A percentile compares a stretch with the other conserved stretches of the same genome.
Conservation (phyloP, 228 moss, liverwort and hornwort genomes). For the Sphagnum fallax region DNA sequence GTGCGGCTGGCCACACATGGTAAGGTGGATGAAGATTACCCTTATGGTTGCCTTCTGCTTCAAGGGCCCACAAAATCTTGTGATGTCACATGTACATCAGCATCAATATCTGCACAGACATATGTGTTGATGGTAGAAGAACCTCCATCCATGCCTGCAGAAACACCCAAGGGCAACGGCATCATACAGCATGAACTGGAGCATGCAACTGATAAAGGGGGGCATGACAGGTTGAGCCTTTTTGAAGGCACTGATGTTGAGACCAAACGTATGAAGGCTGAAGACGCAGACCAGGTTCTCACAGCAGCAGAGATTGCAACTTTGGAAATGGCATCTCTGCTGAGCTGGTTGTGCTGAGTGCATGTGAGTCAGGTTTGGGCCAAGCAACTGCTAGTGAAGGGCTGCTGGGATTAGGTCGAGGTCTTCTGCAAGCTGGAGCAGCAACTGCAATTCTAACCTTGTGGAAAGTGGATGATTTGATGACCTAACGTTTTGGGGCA, state of each 20-base stretch:
- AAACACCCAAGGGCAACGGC: too few relatives aligned
- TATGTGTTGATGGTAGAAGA: too few relatives aligned
- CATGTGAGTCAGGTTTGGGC: slow-evolving; percentile 13
- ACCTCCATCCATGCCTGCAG: too few relatives aligned
- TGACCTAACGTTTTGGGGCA: background rate
- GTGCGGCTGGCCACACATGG: slow-evolving; percentile 19
- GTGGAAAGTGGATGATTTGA: slow-evolving; percentile 7
- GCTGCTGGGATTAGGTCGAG: slow-evolving; percentile 16
- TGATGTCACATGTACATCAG: background rate
- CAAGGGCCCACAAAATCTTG: background rate
- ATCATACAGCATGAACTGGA: background rate
- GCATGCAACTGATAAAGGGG: background rate
- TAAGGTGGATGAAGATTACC: slow-evolving; percentile 10
- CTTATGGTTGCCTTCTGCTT: slow-evolving; percentile 17
- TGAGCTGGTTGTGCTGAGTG: slow-evolving; percentile 12
- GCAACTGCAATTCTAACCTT: slow-evolving; percentile 4
- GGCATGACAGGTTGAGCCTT: background rate
- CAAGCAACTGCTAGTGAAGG: slow-evolving; percentile 11
- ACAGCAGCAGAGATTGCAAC: slow-evolving; percentile 14
- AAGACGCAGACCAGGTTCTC: slow-evolving; percentile 12
- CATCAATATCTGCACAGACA: background rate
- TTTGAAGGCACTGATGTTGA: slow-evolving; percentile 1
- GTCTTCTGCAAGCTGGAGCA: slow-evolving; percentile 8
- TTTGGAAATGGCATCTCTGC: slow-evolving; percentile 5
- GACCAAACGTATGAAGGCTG: background rate